Evolutionary conservation across 169 alveolate species (phyloP), one percentile per base, ranked within the genome.

Genomic region (Cryptosporidium xiaoi): DNA sequence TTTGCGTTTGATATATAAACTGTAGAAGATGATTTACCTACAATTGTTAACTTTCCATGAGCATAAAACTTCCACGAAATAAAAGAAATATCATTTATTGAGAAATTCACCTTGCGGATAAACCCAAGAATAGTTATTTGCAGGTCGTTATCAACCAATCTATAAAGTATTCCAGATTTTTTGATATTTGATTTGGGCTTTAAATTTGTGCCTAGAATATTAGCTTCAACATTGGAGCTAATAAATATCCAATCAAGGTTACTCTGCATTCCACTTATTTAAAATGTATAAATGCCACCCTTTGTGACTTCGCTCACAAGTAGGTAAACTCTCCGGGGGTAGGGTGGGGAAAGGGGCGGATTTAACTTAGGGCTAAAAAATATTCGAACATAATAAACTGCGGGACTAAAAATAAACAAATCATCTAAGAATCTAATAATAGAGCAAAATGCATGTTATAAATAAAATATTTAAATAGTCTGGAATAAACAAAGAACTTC

Each of bases 31-130:
- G 50, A 46, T 46, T 77, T 77, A 6, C 55, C 20, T 24, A 62
- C 62, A 40, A 77, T 77, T 20, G 87, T 60, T 13, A 77, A 62
- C 40, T 77, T 77, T 15, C 87, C 87, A 44, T 60, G 18, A 7
- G 16, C 36, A 27, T 44, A 44, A 53, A 77, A 77, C 34, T 60
- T 77, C 87, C 87, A 77, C 18, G 31, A 56, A 24, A 77, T 16
- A 16, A 56, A 60, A 2, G 51, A 20, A 12, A 77, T 24, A 24
- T 77, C 87, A 58, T 60, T 60, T 40, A 77, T 10, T 36, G 87
- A 58, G 29, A 56, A 56, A 24, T 24, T 60, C 18, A 77, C 27
- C 31, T 46, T 62, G 5, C 87, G 71, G 40, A 24, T 15, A 60
- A 34, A 51, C 16, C 84, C 84, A 58, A 46, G 0, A 27, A 77